Evolutionary conservation across 2,329 filamentous ascomycete species (phyloP).

Genomic region (Beauveria medogensis): DNA sequence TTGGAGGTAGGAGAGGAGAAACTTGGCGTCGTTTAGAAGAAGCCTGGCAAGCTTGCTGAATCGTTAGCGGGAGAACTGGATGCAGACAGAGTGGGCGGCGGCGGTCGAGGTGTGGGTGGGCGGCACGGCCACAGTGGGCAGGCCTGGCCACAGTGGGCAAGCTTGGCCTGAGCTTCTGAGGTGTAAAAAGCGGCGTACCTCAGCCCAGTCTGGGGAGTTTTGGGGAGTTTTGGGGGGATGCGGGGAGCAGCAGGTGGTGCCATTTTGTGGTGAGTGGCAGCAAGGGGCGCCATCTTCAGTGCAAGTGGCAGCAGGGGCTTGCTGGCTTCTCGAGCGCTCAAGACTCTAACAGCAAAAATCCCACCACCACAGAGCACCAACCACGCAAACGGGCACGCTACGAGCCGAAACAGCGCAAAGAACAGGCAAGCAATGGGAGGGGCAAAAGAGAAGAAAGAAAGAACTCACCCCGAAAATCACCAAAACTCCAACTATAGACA

Average conservation of each 20-base stretch:
- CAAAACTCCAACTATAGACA: constrained; percentile 1
- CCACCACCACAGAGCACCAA: no score
- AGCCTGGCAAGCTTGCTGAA: constrained; percentile 41
- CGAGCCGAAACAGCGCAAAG: background rate
- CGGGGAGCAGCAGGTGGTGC: background rate
- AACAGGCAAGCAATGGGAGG: background rate
- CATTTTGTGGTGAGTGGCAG: no score
- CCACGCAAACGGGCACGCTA: no score
- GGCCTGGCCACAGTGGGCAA: background rate
- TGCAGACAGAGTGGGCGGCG: background rate
- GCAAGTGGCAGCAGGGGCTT: no score
- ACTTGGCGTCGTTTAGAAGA: constrained; percentile 41
- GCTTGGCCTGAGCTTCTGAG: background rate
- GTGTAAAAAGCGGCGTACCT: background rate
- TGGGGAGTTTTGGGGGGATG: background rate
- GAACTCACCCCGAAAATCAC: background rate
- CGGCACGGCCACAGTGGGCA: background rate
- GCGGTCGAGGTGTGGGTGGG: background rate
- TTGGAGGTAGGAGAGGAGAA: constrained; percentile 16
- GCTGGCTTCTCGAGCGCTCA: no score
- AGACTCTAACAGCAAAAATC: no score
- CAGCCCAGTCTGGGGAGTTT: no score
- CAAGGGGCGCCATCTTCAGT: no score
- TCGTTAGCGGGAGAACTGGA: constrained; percentile 3
- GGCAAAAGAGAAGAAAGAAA: background rate